Evolutionary conservation across 2,329 filamentous ascomycete genomes (phyloP).

Genomic region (Aspergillus proliferans): DNA sequence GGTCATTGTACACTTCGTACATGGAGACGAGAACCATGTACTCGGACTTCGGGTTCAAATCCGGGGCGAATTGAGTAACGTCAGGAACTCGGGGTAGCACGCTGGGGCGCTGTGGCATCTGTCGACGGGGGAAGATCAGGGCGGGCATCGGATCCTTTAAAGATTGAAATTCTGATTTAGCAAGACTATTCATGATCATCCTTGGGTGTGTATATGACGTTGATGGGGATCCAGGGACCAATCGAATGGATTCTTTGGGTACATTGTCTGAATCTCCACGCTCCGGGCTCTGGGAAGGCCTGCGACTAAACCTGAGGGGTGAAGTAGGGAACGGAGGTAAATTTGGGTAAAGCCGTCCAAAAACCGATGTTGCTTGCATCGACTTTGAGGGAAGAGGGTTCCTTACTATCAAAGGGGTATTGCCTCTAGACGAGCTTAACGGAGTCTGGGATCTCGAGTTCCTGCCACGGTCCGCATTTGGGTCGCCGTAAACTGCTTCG

Average conservation of each 20-base stretch:
- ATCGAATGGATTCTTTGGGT: constrained; percentile 10
- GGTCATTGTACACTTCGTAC: constrained; percentile 99
- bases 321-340: background rate
- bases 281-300: constrained; percentile 4
- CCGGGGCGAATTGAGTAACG: constrained; percentile 62
- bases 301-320: background rate
- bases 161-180: constrained; percentile 34
- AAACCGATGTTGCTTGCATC: constrained; percentile 12
- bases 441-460: constrained; percentile 64
- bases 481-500: constrained; percentile 69
- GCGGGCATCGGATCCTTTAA: constrained; percentile 54
- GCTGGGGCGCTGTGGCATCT: constrained; percentile 63
- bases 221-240: constrained; percentile 9
- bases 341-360: constrained; percentile 10
- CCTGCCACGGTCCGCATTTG: constrained; percentile 49
- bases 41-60: constrained; percentile 63
- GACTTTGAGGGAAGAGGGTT: constrained; percentile 21
- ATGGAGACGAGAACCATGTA: constrained; percentile 90
- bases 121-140: constrained; percentile 50
- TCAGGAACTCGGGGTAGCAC: constrained; percentile 67
- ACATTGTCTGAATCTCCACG: background rate
- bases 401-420: constrained; percentile 40
- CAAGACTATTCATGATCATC: constrained; percentile 19
- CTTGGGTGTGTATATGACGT: constrained; percentile 20
- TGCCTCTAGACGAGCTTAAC: constrained; percentile 48